Evolutionary conservation across 2,329 filamentous ascomycete species (phyloP).

Genomic region (Calonectria pseudoreteaudii): DNA sequence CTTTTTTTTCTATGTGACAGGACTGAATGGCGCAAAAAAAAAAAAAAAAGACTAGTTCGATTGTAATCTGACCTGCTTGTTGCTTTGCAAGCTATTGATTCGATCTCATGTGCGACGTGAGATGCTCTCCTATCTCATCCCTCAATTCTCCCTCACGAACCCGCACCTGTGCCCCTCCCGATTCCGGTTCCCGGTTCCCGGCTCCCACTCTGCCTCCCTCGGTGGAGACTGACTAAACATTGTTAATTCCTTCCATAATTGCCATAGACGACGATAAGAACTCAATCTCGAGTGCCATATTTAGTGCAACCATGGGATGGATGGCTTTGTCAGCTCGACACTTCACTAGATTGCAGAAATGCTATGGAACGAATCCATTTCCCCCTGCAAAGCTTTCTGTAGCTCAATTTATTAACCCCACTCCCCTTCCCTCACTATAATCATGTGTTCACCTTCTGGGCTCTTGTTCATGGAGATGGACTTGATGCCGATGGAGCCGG

Average conservation of each 20-base stretch:
- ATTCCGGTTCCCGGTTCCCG: not conserved
- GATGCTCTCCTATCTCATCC: not conserved
- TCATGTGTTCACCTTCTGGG: no score
- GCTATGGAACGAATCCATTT: no score
- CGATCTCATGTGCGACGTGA: not conserved
- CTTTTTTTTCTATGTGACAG: not conserved
- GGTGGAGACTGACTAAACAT: not conserved
- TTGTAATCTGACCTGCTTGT: not conserved
- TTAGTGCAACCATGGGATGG: no score
- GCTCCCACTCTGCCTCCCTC: not conserved
- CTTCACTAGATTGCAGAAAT: no score
- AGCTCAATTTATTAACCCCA: no score
- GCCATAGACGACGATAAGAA: no score
- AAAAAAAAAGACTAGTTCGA: not conserved
- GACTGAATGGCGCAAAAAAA: not conserved
- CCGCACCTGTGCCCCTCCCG: not conserved
- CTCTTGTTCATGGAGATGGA: no score
- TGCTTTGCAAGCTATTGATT: not conserved
- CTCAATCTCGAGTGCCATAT: not conserved
- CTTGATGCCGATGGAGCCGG: no score
- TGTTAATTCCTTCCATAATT: not conserved
- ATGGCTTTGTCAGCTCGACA: no score
- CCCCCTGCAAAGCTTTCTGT: no score
- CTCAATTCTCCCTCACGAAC: not conserved
- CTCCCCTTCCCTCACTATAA: no score